Evolutionary conservation across 1,284 basidiomycete genomes (phyloP), one percentile per base, ranked within the genome.

Genomic region (Leccinum pachyderme): DNA sequence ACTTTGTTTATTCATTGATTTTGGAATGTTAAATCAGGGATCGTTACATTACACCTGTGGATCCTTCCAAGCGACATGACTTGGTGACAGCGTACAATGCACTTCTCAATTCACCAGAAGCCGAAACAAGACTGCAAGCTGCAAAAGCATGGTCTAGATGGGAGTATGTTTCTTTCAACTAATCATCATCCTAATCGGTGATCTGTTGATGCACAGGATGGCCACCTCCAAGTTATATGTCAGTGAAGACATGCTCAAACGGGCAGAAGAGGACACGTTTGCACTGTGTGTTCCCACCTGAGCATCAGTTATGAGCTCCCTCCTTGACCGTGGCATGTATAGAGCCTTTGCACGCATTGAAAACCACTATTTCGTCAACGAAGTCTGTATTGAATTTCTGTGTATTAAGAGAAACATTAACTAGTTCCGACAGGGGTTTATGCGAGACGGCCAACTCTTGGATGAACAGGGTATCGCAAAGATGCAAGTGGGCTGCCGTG

Each of bases 301-400:
- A 50, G 22, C 37, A 18, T 49, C 13, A 5, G 29, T 49, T 44
- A 28, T 49, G 7, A 29, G 15, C 18, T 44, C n/a, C n/a, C 18
- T 54, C 41, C 8, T 55, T 60, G 37, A 67, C 32, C 39, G 9
- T 46, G n/a, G 12, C 37, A 41, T 44, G 11, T 25, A 33, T 60
- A 93, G 89, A 64, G 89, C 91, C 2, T 95, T 95, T 70, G 92
- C 94, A 5, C 77, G 87, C 46, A 95, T 97, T 58, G 95, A 97
- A 75, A 92, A 93, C 65, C 94, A 97, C 68, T 98, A 91, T 72
- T 96, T 97, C 66, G 77, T 93, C 50, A 91, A 93, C 64, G 80
- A 81, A 44, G 86, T 87, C 55, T 49, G 77, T 67, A 5, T 33
- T 25, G 2, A 22, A 47, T 48, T 9, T 12, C 7, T 6, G 2